Evolutionary conservation across 257 asterid species (phyloP).

Genomic region (Nicotiana knightiana): DNA sequence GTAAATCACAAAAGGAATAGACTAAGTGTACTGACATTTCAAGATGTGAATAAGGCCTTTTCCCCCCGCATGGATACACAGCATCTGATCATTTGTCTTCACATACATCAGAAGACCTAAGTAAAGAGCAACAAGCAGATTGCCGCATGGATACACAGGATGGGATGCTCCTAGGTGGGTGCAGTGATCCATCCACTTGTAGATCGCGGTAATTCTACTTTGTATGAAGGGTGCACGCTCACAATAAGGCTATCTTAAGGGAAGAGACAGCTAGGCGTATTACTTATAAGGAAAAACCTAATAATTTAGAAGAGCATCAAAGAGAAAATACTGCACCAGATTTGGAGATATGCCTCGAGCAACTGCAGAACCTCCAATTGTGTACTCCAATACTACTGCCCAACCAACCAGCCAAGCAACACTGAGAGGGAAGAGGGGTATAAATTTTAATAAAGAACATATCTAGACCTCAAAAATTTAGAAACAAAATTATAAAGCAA

Average conservation of each 20-base stretch:
- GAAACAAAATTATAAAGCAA: neutral
- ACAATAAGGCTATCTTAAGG: neutral
- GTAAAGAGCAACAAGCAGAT: neutral
- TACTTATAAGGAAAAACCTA: neutral
- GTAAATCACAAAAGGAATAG: too few species aligned
- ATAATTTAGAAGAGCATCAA: neutral
- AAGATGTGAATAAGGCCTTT: constrained; percentile 1
- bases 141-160: neutral
- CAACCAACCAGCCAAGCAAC: constrained; percentile 98
- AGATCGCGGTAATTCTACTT: neutral
- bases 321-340: constrained; percentile 44
- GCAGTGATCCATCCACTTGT: too few species aligned
- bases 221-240: neutral
- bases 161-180: neutral
- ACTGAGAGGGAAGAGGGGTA: constrained; percentile 21
- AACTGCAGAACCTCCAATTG: constrained; percentile 98
- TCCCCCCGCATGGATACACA: neutral
- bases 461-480: neutral
- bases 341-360: constrained; percentile 99
- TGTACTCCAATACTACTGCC: constrained; percentile 92
- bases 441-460: neutral
- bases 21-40: neutral
- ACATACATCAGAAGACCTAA: neutral
- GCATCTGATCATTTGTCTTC: neutral
- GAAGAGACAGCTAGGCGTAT: neutral